Conservation (phyloP, 371 early-diverging fungal genomes). For the Nematocida sp. region DNA sequence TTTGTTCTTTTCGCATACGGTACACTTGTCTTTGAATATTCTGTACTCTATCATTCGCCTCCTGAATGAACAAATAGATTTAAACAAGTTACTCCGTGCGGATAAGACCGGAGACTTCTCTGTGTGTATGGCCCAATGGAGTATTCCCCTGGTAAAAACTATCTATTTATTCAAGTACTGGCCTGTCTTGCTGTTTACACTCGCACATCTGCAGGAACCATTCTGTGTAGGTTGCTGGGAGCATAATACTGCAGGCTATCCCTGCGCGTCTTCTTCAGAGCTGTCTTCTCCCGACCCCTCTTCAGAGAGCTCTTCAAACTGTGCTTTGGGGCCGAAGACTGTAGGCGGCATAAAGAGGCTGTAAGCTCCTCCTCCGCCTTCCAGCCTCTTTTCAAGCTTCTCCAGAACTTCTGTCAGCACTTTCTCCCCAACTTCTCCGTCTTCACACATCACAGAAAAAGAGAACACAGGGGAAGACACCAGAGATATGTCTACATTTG, state of each 20-base stretch:
- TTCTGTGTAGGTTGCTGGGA: neutral
- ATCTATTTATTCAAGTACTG: too few species aligned
- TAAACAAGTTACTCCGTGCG: too few species aligned
- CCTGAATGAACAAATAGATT: too few species aligned
- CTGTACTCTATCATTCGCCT: too few species aligned
- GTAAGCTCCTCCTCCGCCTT: slow-evolving; percentile 29
- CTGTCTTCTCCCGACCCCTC: slow-evolving; percentile 8
- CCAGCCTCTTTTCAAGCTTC: slow-evolving; percentile 30
- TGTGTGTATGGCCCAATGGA: too few species aligned
- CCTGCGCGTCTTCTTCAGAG: neutral
- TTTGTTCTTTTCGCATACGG: too few species aligned
- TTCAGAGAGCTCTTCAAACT: slow-evolving; percentile 35
- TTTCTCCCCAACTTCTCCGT: slow-evolving; percentile 56
- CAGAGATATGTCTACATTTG: slow-evolving; percentile 52
- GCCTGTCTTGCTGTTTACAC: too few species aligned
- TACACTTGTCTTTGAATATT: too few species aligned
- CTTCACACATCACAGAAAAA: slow-evolving; percentile 49
- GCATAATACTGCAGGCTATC: neutral
- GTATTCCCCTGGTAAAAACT: too few species aligned
- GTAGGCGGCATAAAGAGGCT: slow-evolving; percentile 29
- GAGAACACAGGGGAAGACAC: slow-evolving; percentile 62
- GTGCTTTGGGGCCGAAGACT: slow-evolving; percentile 42
- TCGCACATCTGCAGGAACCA: neutral
- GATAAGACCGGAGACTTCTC: too few species aligned
- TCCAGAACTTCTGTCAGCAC: slow-evolving; percentile 23